Conservation (phyloP, 306 rosid genomes). For the Vicia sativa region DNA sequence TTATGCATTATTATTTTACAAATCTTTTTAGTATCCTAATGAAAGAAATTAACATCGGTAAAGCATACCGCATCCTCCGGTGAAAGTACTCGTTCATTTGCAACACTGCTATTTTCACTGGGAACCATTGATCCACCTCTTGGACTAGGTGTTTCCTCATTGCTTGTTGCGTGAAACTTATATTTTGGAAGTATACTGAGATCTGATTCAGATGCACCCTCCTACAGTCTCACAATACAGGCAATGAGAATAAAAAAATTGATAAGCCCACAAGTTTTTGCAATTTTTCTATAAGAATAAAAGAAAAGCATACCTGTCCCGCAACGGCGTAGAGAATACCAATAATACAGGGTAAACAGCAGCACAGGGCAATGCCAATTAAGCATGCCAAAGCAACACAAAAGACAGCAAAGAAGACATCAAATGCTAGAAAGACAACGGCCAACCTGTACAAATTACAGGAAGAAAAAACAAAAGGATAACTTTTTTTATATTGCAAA, state of each 20-base stretch:
- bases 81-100: slow-evolving; percentile 61
- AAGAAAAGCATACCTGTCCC: slow-evolving; percentile 69
- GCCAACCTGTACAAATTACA: slow-evolving; percentile 75
- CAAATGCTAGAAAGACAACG: slow-evolving; percentile 91
- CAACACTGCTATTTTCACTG: slow-evolving; percentile 54
- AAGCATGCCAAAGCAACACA: slow-evolving; percentile 97
- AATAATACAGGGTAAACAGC: slow-evolving; percentile 96
- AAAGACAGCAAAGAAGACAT: slow-evolving; percentile 92
- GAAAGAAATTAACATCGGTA: slow-evolving; percentile 16
- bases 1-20: background rate
- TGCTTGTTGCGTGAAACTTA: slow-evolving; percentile 49
- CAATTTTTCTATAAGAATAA: slow-evolving; percentile 13
- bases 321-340: slow-evolving; percentile 92
- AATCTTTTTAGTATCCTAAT: background rate
- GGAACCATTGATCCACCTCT: slow-evolving; percentile 89
- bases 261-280: slow-evolving; percentile 16
- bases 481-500: slow-evolving; percentile 1
- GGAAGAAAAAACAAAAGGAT: slow-evolving; percentile 35
- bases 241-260: slow-evolving; percentile 21
- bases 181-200: slow-evolving; percentile 71
- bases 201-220: slow-evolving; percentile 95
- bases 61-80: slow-evolving; percentile 85
- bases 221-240: slow-evolving; percentile 51
- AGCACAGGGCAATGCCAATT: slow-evolving; percentile 93
- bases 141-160: slow-evolving; percentile 56